Conservation (phyloP, 306 rosid genomes). For the Glycine tomentella region DNA sequence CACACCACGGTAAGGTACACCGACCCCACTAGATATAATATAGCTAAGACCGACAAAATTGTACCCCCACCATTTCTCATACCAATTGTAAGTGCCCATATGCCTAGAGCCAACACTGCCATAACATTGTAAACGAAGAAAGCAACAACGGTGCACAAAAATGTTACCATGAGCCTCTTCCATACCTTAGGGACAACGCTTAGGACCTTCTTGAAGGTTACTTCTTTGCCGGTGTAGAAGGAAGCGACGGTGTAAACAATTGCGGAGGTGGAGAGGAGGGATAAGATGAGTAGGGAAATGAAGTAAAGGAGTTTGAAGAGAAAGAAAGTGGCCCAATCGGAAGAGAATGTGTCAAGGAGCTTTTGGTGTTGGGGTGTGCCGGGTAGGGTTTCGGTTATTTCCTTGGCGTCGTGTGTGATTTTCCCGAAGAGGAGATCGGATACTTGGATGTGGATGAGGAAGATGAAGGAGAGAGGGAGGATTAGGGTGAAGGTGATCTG, state of each 20-base stretch:
- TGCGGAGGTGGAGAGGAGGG: slow-evolving; percentile 62
- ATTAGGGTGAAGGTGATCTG: slow-evolving; percentile 54
- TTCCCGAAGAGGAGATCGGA: slow-evolving; percentile 35
- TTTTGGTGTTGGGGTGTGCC: slow-evolving; percentile 28
- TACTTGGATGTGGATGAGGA: slow-evolving; percentile 45
- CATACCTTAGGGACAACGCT: slow-evolving; percentile 59
- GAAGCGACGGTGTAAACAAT: slow-evolving; percentile 59
- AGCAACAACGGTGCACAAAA: slow-evolving; percentile 50
- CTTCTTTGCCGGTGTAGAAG: slow-evolving; percentile 48
- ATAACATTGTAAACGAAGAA: slow-evolving; percentile 48
- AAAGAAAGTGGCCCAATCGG: slow-evolving; percentile 39
- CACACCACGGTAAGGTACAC: slow-evolving; percentile 59
- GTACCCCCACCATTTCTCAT: not conserved
- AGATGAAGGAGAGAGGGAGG: slow-evolving; percentile 60
- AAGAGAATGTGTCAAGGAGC: slow-evolving; percentile 10
- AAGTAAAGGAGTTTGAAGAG: slow-evolving; percentile 49
- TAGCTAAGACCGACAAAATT: not conserved
- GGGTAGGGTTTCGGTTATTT: not conserved
- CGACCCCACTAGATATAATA: slow-evolving; percentile 51
- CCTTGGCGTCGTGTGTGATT: not conserved
- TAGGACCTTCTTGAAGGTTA: slow-evolving; percentile 53
- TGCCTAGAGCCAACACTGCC: not conserved
- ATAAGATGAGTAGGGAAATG: slow-evolving; percentile 41
- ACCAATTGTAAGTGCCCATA: not conserved
- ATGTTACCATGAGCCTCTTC: slow-evolving; percentile 61